Base-by-base conservation (phyloP, 192 early-diverging fungal genomes). In the Fimicolochytrium jonesii region DNA sequence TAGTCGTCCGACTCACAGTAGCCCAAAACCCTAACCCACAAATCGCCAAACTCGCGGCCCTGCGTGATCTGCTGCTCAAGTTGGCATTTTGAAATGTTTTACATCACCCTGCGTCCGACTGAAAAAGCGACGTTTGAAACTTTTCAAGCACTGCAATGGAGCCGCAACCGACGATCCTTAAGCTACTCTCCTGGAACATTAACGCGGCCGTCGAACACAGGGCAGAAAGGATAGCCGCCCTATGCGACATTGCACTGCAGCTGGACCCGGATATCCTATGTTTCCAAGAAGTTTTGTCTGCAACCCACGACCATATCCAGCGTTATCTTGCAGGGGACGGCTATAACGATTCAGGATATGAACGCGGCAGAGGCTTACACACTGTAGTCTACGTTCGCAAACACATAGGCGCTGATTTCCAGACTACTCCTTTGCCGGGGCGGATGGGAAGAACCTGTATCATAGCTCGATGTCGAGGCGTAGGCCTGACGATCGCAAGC, bases 361-460 rank as follows among this genome's bases (percentile, higher is more conserved):
- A n/a, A 47, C 10, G 22, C 45, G n/a, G n/a, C n/a, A 47, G 11
- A 10, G 45, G 45, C 6, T 47, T 47, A 22, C 45, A 47, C 10
- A 47, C 45, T 7, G 45, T 47, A 10, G 20, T 47, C 9, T n/a
- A 18, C 11, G 45, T 22, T 47, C 45, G 45, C 6, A 47, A 47
- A 22, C 11, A 52, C 6, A 20, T 31, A 30, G 25, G 9, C 9
- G 9, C 50, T 20, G 6, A 9, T 22, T 32, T 52, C 30, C 26
- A 52, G 25, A 52, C 50, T 30, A 20, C 31, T 30, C 10, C 50
- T 23, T 20, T 52, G 50, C 31, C 50, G 13, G 50, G 50, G 13
- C 50, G 50, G 50, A 52, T 52, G 50, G 7, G 50, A 7, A 52
- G 50, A 20, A 31, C 50, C 6, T 52, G 50, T 31, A 18, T 55